phyloP scores from a whole-genome alignment of 805 yeast species.

The Hanseniaspora occidentalis region DNA sequence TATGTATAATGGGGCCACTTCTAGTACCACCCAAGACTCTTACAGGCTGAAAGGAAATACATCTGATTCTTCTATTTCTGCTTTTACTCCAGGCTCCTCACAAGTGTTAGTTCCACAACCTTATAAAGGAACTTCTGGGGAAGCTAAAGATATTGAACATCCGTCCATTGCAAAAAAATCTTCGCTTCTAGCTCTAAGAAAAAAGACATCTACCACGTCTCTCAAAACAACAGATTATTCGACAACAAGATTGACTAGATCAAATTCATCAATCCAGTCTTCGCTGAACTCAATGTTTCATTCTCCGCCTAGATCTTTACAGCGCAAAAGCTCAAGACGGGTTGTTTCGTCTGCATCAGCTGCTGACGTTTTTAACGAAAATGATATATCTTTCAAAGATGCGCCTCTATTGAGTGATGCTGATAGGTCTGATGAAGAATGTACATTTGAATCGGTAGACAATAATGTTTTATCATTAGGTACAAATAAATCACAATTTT shows the following conservation, averaged over 20 bases:
- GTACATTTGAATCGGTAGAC: background rate
- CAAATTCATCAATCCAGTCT: conserved; percentile 14
- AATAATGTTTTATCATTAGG: background rate
- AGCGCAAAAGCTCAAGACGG: conserved; percentile 21
- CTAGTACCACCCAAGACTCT: background rate
- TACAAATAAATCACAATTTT: background rate
- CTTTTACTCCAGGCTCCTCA: conserved; percentile 32
- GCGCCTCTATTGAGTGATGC: conserved; percentile 44
- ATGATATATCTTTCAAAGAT: conserved; percentile 58
- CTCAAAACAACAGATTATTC: conserved; percentile 2
- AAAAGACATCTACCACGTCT: conserved; percentile 2
- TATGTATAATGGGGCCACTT: background rate
- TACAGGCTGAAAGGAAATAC: background rate
- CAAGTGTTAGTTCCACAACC: conserved; percentile 33
- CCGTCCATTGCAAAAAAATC: conserved; percentile 4
- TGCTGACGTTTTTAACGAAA: conserved; percentile 54
- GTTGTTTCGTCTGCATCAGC: conserved; percentile 25
- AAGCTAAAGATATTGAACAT: conserved; percentile 8
- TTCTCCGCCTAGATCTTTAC: conserved; percentile 17
- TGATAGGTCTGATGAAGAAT: conserved; percentile 22
- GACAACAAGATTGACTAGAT: conserved; percentile 10
- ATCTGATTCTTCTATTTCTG: conserved; percentile 18
- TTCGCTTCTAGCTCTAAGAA: conserved; percentile 1
- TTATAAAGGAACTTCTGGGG: conserved; percentile 21
- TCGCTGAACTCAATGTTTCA: conserved; percentile 11